phyloP scores from a whole-genome alignment of 768 basidiomycete genomes.

The Chalciporus sphaerocephalus region DNA sequence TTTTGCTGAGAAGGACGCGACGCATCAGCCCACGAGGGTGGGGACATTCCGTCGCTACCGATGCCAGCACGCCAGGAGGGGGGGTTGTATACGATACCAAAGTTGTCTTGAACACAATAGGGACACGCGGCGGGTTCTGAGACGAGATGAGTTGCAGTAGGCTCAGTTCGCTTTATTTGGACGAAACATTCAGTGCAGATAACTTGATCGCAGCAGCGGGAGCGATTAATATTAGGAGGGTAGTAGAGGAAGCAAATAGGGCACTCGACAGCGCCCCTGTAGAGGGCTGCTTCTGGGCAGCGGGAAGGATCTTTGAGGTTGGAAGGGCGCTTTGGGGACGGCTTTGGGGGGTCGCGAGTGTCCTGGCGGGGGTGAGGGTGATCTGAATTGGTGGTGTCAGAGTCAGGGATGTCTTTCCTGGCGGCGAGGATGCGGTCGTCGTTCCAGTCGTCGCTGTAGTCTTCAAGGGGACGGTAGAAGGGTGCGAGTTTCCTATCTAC shows the following conservation, averaged over 20 bases:
- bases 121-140: conserved; percentile 97
- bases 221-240: conserved; percentile 94
- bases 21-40: conserved; percentile 51
- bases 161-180: conserved; percentile 95
- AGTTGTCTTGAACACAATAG: conserved; percentile 96
- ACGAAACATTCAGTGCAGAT: conserved; percentile 99
- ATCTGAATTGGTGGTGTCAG: conserved; percentile 43
- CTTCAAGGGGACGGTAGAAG: conserved; percentile 94
- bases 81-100: conserved; percentile 84
- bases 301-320: conserved; percentile 61
- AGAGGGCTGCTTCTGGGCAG: conserved; percentile 72
- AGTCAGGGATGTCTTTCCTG: conserved; percentile 61
- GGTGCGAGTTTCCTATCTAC: conserved; percentile 85
- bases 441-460: conserved; percentile 86
- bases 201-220: conserved; percentile 96
- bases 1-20: conserved; percentile 44
- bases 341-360: conserved; percentile 20
- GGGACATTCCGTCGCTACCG: conserved; percentile 59
- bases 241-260: conserved; percentile 99
- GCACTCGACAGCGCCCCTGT: conserved; percentile 85
- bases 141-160: conserved; percentile 90
- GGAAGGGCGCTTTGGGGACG: conserved; percentile 51
- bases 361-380: conserved; percentile 32
- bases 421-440: conserved; percentile 82
- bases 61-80: conserved; percentile 80